These are phyloP conservation scores for Silybum marianum DNA, from an alignment of 129 eudicot species.

Conservation along the genomic window DNA sequence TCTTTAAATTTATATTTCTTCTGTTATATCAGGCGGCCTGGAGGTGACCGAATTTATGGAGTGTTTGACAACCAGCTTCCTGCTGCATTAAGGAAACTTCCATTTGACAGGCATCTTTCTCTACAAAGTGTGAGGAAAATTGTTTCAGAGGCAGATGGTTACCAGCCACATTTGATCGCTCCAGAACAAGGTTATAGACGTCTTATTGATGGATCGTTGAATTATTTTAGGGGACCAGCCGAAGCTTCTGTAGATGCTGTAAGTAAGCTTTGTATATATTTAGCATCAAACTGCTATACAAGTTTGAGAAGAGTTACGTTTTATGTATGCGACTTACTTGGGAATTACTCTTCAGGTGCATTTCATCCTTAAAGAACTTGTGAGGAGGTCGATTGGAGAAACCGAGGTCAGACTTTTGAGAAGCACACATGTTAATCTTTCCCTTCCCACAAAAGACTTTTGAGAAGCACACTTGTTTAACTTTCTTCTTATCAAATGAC, in stretches of 20 bases:
- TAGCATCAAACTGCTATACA: not conserved
- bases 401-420: slow-evolving; percentile 52
- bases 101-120: slow-evolving; percentile 66
- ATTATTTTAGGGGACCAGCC: slow-evolving; percentile 67
- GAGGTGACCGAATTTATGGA: slow-evolving; percentile 67
- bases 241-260: slow-evolving; percentile 80
- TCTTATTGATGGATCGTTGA: slow-evolving; percentile 63
- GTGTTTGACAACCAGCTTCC: slow-evolving; percentile 73
- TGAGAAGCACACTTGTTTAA: not conserved
- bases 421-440: slow-evolving; percentile 3
- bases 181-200: slow-evolving; percentile 77
- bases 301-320: not conserved
- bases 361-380: slow-evolving; percentile 77
- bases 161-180: slow-evolving; percentile 72
- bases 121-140: slow-evolving; percentile 56
- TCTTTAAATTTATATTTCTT: not conserved
- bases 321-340: slow-evolving; percentile 17
- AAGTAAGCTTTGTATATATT: slow-evolving; percentile 22
- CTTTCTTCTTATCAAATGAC: not conserved
- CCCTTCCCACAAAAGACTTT: not conserved
- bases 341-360: slow-evolving; percentile 54
- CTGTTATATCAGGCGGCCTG: slow-evolving; percentile 49
- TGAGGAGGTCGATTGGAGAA: slow-evolving; percentile 79
- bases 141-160: slow-evolving; percentile 74
- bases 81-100: slow-evolving; percentile 62